Percentiles rank a stretch among this genome's conserved stretches.
Conservation (phyloP, 2,329 filamentous ascomycete genomes). For the Chrysoporthe cubensis region DNA sequence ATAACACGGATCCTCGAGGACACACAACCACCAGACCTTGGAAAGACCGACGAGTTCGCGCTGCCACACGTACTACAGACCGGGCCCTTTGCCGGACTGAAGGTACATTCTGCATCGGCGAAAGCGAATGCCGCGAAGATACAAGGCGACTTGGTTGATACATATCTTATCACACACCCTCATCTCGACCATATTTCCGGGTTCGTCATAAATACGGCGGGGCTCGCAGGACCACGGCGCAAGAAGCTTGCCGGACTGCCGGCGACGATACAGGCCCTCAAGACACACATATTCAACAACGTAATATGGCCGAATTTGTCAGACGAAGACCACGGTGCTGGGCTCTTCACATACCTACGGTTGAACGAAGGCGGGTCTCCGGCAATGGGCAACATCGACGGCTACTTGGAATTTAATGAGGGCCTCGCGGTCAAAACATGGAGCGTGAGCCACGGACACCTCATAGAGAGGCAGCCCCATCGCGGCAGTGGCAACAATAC, state of each 20-base stretch:
- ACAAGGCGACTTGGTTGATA: conserved; percentile 77
- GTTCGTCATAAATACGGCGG: conserved; percentile 91
- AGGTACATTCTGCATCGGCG: conserved; percentile 67
- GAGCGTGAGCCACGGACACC: conserved; percentile 87
- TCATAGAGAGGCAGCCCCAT: conserved; percentile 73
- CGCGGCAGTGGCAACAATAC: conserved; percentile 61
- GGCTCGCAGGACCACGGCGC: conserved; percentile 76
- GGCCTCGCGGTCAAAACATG: conserved; percentile 88
- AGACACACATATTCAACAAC: conserved; percentile 95
- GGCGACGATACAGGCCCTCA: conserved; percentile 88
- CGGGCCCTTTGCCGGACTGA: conserved; percentile 81
- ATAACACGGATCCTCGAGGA: conserved; percentile 78
- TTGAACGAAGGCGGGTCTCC: conserved; percentile 88
- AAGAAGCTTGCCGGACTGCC: conserved; percentile 88
- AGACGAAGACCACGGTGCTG: conserved; percentile 93
- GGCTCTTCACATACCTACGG: conserved; percentile 86
- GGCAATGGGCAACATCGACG: conserved; percentile 78
- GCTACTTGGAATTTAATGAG: conserved; percentile 85
- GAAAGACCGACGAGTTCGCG: conserved; percentile 36
- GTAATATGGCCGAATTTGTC: conserved; percentile 97
- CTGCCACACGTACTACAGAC: conserved; percentile 60
- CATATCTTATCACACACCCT: conserved; percentile 94
- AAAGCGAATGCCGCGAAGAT: conserved; percentile 82
- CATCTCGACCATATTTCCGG: conserved; percentile 93
- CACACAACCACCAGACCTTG: conserved; percentile 46